Base-by-base conservation (phyloP, 768 basidiomycete species). In the Tulasnella sp. region DNA sequence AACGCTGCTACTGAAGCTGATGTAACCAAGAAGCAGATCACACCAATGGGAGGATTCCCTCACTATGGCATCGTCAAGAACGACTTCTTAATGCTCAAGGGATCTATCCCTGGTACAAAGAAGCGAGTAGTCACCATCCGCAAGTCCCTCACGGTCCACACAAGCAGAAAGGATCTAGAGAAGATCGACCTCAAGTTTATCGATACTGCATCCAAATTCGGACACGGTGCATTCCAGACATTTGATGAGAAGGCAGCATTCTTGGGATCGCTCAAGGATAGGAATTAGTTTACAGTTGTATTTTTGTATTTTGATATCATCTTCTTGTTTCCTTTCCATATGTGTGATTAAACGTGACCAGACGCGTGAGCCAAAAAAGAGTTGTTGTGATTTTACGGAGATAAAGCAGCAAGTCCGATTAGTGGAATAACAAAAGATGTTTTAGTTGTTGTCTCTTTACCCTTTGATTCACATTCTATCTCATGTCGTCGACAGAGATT, bases 51-150 rank as follows among this genome's bases (percentile, higher is more conserved):
- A 73, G 95, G 93, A 65, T 99, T 93, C 83, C 90, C 91, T 53
- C 90, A 95, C 66, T 98, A 98, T 67, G 92, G 93, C 77, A 77
- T 95, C 63, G 84, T 98, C 72, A 92, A 86, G 78, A 93, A 95
- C 75, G 95, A 98, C 68, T 99, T 82, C 76, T 70, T 99, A 62
- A 80, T 99, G 69, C 74, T 98, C 69, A 98, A 98, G 75, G 93
- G 93, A 57, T 90, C 81, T 47, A 76, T 91, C 58, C 87, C 89
- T 54, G 95, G 93, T 60, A 91, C 88, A 66, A 90, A 88, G 76
- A 98, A 98, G 77, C 88, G 95, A 72, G 82, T 98, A 60, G 76
- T 98, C 65, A 96, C 92, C 55, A 79, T 99, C 67, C 86, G 95
- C 66, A 95, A 98, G 66, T 89, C 90, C 20, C 79, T 98, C 66